Evolutionary conservation across 164 flowering plant genomes (phyloP).

Genomic region (Magnolia officinalis): DNA sequence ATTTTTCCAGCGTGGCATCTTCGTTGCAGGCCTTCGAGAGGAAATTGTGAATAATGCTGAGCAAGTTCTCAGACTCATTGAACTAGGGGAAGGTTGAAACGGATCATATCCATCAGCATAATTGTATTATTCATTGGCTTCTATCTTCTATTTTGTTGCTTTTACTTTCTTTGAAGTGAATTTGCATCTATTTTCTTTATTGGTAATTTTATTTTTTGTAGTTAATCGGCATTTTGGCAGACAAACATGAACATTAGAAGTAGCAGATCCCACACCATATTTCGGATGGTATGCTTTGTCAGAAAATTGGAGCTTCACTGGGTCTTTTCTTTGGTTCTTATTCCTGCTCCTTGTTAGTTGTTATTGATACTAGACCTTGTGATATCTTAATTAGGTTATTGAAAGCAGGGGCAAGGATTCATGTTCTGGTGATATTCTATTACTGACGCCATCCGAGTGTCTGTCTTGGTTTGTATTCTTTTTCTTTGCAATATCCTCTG

Average conservation of each 20-base stretch:
- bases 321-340: not conserved
- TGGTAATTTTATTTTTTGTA: constrained; percentile 24
- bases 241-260: constrained; percentile 96
- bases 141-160: not conserved
- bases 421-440: constrained; percentile 31
- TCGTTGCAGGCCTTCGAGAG: constrained; percentile 91
- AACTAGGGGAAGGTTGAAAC: constrained; percentile 83
- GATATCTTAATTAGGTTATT: constrained; percentile 55
- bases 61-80: constrained; percentile 78
- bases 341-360: not conserved
- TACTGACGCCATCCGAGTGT: constrained; percentile 85
- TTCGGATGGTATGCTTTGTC: constrained; percentile 71
- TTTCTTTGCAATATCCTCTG: not conserved
- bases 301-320: not conserved
- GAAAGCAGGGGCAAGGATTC: constrained; percentile 79
- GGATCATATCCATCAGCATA: not conserved
- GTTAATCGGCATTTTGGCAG: constrained; percentile 93
- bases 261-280: constrained; percentile 94
- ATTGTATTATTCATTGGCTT: not conserved
- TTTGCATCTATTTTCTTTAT: not conserved
- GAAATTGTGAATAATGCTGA: constrained; percentile 87
- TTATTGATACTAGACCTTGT: not conserved
- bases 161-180: not conserved
- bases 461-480: constrained; percentile 73
- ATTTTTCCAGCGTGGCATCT: constrained; percentile 68